Evolutionary conservation across 1,284 basidiomycete species (phyloP), one percentile per base, ranked within the genome.

Genomic region (Ganoderma lingzhi): DNA sequence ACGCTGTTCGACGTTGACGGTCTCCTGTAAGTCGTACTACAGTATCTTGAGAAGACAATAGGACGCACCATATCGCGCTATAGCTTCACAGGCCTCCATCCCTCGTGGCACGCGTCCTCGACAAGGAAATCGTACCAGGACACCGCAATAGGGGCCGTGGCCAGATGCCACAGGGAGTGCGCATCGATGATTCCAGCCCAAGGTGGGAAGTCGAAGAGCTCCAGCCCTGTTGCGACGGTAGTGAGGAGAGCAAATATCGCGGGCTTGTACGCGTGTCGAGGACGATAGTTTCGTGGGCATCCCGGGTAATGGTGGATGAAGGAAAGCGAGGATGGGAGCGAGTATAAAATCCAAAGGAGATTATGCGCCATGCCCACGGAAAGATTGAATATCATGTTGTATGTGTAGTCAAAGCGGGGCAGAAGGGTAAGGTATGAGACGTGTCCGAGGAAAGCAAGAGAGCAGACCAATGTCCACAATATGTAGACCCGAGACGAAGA

Each of bases 171-270:
- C 14, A 99, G 82, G 4, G 96, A 86, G 80, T 99, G 98, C 0
- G 97, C 96, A 77, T 99, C 98, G n/a, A 99, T 82, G 3, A 90
- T 79, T 55, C 96, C 82, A 35, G 79, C 76, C 81, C 90, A 84
- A 0, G 98, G 95, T 1, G 96, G 89, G 76, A 99, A 99, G 77
- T 99, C 98, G 73, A 98, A 90, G 1, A 99, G 78, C 79, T 99
- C 98, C 35, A 99, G 85, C 0, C 86, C 83, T 19, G 93, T 96
- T 10, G 96, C 93, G 0, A 86, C 84, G 1, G 91, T 94, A 1
- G 93, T 97, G 45, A 94, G 80, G 1, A 87, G 76, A 2, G 93
- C 91, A 68, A 96, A 88, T 1, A 90, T 45, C 0, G 84, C 88
- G 1, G 90, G 89, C 73, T 86, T 86, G 73, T 78, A 80, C 65